phyloP scores from a whole-genome alignment of 495 filamentous ascomycete species.

The Astrocystis sublimbata region DNA sequence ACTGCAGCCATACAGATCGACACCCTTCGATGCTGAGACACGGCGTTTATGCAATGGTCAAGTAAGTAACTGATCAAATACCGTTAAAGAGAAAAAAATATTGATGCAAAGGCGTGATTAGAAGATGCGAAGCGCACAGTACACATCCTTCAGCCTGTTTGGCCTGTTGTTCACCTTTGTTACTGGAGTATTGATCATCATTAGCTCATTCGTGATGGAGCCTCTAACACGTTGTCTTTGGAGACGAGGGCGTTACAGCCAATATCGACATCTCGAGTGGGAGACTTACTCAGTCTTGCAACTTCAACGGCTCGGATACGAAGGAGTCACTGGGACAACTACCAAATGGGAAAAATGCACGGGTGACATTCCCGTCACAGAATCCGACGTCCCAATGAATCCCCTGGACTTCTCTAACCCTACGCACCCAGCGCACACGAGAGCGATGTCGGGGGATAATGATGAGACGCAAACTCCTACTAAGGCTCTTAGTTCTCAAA shows the following conservation, averaged over 20 bases:
- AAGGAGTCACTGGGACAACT: constrained; percentile 15
- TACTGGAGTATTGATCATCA: constrained; percentile 2
- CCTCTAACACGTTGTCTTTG: neutral
- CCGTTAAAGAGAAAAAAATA: no score
- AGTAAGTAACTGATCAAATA: no score
- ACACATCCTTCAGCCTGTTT: constrained; percentile 19
- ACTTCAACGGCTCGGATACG: constrained; percentile 21
- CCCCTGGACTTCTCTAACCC: no score
- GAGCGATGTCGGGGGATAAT: no score
- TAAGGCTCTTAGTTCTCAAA: no score
- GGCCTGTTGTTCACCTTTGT: constrained; percentile 18
- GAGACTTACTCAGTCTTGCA: constrained; percentile 14
- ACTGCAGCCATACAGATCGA: neutral
- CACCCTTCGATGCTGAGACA: neutral
- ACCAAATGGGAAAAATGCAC: no score
- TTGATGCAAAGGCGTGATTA: no score
- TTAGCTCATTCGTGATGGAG: constrained; percentile 5
- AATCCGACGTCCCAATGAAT: no score
- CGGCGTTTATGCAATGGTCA: constrained; percentile 14
- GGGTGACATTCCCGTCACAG: no score
- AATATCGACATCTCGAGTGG: constrained; percentile 19
- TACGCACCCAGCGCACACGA: no score
- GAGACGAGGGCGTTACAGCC: neutral
- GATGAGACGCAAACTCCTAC: no score
- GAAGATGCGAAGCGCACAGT: constrained; percentile 21